Conservation (phyloP, 2,329 filamentous ascomycete species). For the Byssochlamys sp. region DNA sequence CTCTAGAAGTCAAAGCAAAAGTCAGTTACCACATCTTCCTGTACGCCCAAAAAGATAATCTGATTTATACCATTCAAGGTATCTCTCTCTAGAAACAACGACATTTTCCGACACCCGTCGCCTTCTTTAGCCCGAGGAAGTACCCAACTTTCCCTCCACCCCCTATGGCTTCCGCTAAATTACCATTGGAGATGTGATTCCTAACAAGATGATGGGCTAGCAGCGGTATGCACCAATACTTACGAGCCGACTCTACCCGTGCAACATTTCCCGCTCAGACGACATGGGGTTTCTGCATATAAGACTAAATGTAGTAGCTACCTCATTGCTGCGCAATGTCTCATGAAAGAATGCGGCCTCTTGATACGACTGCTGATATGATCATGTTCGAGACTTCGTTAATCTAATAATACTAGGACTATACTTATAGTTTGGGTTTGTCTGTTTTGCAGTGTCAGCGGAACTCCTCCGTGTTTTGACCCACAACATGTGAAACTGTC, state of each 20-base stretch:
- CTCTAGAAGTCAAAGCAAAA: not conserved
- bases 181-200: not conserved
- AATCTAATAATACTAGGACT: too few species aligned
- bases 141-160: not conserved
- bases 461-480: not conserved
- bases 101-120: not conserved
- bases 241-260: not conserved
- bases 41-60: not conserved
- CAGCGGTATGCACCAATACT: not conserved
- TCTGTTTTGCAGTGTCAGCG: not conserved
- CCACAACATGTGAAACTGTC: not conserved
- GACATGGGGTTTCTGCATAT: not conserved
- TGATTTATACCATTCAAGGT: not conserved
- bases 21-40: not conserved
- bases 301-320: not conserved
- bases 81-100: too few species aligned
- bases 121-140: not conserved
- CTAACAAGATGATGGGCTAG: not conserved
- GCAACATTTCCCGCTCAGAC: not conserved
- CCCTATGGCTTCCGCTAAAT: not conserved
- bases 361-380: too few species aligned
- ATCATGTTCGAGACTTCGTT: too few species aligned
- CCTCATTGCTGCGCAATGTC: not conserved
- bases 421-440: not conserved
- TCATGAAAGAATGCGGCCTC: not conserved